Evolutionary conservation across 768 basidiomycete genomes (phyloP).

Genomic region (Naganishia friedmannii): DNA sequence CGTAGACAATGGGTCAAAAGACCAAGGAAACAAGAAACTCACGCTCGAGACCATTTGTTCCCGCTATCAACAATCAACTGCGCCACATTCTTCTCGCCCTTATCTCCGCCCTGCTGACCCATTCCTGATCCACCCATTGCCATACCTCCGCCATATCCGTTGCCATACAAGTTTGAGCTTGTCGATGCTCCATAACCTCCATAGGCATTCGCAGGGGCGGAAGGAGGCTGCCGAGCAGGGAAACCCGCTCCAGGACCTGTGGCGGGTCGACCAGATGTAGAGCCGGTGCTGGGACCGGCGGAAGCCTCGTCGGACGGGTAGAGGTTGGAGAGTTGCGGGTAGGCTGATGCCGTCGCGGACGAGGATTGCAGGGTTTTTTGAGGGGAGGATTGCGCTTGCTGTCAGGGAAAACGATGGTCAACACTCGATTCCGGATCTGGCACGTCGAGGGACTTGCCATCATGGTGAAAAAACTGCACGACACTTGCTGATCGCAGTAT

Average conservation of each 20-base stretch:
- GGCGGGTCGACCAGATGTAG: conserved; percentile 30
- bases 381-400: conserved; percentile 24
- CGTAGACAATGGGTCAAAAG: no score
- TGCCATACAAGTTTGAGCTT: conserved; percentile 10
- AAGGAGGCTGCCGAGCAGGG: conserved; percentile 44
- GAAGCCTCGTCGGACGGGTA: conserved; percentile 31
- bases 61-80: conserved; percentile 49
- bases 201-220: conserved; percentile 36
- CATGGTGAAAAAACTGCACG: background rate
- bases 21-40: conserved; percentile 12
- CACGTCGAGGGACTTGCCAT: background rate
- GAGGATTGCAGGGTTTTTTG: conserved; percentile 13
- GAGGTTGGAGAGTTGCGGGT: conserved; percentile 33
- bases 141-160: conserved; percentile 30
- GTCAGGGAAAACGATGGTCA: background rate
- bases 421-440: background rate
- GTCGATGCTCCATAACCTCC: conserved; percentile 18
- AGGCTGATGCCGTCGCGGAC: conserved; percentile 22
- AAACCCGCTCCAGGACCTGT: conserved; percentile 50
- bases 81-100: conserved; percentile 50
- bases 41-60: conserved; percentile 32
- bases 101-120: conserved; percentile 26
- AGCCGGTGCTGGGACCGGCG: conserved; percentile 6
- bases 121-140: conserved; percentile 41
- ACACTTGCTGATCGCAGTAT: background rate